Conservation (phyloP, 192 early-diverging fungal genomes). For the Phycomyces nitens region DNA sequence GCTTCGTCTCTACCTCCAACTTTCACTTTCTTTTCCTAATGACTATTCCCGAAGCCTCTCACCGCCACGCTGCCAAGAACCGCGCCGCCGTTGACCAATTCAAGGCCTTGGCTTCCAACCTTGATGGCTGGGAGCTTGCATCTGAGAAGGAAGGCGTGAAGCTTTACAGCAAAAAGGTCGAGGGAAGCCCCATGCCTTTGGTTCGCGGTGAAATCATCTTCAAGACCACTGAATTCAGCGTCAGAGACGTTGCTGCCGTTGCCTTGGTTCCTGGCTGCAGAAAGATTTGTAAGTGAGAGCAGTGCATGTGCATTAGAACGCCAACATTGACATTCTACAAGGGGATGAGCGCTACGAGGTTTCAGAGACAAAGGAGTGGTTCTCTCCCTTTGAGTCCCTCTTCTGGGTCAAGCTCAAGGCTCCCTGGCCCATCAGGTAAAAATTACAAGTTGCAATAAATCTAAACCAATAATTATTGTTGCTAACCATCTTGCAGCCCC, state of each 20-base stretch:
- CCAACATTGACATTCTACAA: not conserved
- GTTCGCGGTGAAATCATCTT: conserved; percentile 49
- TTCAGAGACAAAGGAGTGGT: conserved; percentile 30
- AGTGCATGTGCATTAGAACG: not conserved
- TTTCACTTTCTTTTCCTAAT: not conserved
- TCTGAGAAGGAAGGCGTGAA: conserved; percentile 46
- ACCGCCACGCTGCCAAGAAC: conserved; percentile 38
- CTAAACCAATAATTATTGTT: no score
- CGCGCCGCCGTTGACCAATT: conserved; percentile 31
- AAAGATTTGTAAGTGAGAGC: conserved; percentile 37
- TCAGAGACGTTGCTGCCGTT: conserved; percentile 43
- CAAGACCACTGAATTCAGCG: conserved; percentile 36
- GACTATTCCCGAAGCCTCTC: conserved; percentile 22
- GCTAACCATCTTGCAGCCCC: no score
- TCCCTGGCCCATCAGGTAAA: conserved; percentile 34
- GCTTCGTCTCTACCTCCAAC: no score
- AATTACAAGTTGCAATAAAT: no score
- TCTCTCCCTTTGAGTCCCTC: conserved; percentile 21
- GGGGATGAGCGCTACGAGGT: conserved; percentile 36
- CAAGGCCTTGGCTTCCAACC: conserved; percentile 40
- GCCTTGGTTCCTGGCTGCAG: conserved; percentile 43
- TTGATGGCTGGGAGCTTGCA: conserved; percentile 47
- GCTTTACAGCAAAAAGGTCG: conserved; percentile 40
- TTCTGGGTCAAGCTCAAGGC: conserved; percentile 31
- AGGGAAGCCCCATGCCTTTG: conserved; percentile 39